Evolutionary conservation across 805 yeast genomes (phyloP).

Genomic region (Yarrowia deformans): DNA sequence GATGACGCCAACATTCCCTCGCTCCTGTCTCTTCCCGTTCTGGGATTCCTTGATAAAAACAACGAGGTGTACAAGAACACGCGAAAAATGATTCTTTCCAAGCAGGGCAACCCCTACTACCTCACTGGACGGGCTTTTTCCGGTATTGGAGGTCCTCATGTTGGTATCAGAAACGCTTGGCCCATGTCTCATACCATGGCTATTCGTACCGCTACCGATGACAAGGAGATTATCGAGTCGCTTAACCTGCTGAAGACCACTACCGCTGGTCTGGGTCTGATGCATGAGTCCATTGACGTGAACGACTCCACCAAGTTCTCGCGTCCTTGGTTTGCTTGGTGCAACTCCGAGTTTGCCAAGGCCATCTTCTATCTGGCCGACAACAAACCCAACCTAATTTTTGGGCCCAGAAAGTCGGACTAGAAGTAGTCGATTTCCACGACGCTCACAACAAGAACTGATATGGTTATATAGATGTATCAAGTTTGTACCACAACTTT

Average conservation of each 20-base stretch:
- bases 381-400: conserved; percentile 75
- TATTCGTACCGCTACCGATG: conserved; percentile 77
- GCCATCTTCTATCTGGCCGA: conserved; percentile 78
- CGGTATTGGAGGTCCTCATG: conserved; percentile 93
- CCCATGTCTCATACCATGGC: conserved; percentile 83
- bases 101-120: conserved; percentile 79
- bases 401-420: conserved; percentile 45
- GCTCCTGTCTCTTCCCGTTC: conserved; percentile 76
- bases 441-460: background rate
- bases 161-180: conserved; percentile 84
- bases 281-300: conserved; percentile 84
- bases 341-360: conserved; percentile 89
- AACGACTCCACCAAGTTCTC: conserved; percentile 58
- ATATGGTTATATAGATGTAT: background rate
- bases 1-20: conserved; percentile 94
- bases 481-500: no score
- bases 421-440: no score
- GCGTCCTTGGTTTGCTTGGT: conserved; percentile 94
- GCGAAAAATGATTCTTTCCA: conserved; percentile 72
- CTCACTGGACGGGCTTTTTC: conserved; percentile 66
- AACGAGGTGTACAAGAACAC: conserved; percentile 79
- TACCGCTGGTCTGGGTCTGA: conserved; percentile 78
- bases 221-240: conserved; percentile 64
- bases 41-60: conserved; percentile 63
- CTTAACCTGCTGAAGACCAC: conserved; percentile 61